Base-by-base conservation (phyloP, 2,329 filamentous ascomycete species). In the Ceratocystis alfenasii region DNA sequence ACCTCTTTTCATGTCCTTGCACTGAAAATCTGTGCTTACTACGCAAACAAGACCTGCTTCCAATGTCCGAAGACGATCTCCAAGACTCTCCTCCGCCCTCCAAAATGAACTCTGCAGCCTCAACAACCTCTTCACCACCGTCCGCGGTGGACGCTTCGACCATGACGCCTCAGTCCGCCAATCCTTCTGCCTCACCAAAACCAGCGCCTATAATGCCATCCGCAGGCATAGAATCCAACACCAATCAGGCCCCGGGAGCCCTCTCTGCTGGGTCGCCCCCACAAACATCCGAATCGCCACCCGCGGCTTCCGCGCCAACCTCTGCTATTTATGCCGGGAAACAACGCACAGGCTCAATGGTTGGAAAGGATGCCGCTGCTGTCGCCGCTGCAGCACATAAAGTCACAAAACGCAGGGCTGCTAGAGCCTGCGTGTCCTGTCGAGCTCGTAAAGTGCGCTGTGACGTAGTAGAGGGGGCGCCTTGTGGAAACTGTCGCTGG, bases 381-480 rank as follows among this genome's bases (percentile, higher is more conserved):
- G 72, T 72, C 36, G 70, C 71, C 6, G 73, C 72, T 22, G 71
- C 71, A 12, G 72, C 75, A 10, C 73, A 76, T 68, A 85, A 84
- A 73, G 72, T 80, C 69, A 83, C 77, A 64, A 96, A 96, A 77
- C 83, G 91, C 72, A 84, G 92, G 73, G 91, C 92, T n/a, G 90
- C 91, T 8, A 89, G 93, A 71, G 92, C 92, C 20, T 96, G 92
- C 74, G 89, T 90, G 69, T 90, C 88, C 71, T 96, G 92, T 76
- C 84, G 92, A 71, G 86, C 88, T 66, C 86, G 92, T 73, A 96
- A 96, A 75, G 92, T 96, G 53, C 85, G 92, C 66, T 96, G 92
- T 78, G 92, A 96, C 78, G 91, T 96, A 66, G 90, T 94, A 67
- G 90, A 95, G 75, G 87, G 88, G 62, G 87, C 87, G 55, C 90